A percentile compares a stretch with the other conserved stretches of the same genome.
These are phyloP conservation scores for Adansonia rubrostipa DNA, from an alignment of 441 rosid genomes.

Conservation along the genomic window DNA sequence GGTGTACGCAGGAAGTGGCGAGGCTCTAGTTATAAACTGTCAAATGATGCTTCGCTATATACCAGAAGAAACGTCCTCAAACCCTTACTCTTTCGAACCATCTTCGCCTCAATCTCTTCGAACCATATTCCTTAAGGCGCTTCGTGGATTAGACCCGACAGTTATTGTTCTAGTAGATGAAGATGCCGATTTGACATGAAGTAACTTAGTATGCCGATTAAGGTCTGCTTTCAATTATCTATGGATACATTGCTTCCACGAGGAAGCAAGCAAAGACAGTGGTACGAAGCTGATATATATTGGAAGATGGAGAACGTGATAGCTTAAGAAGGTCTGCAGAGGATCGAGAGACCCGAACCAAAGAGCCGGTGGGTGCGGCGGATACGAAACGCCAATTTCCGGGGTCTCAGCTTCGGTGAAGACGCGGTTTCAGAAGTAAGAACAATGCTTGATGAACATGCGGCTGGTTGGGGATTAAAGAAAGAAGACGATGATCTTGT, in stretches of 20 bases:
- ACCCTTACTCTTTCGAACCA: slow-evolving; percentile 32
- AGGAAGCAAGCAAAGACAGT: slow-evolving; percentile 72
- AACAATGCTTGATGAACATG: slow-evolving; percentile 83
- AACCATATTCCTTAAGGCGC: slow-evolving; percentile 54
- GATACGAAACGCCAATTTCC: slow-evolving; percentile 60
- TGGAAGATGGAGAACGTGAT: slow-evolving; percentile 90
- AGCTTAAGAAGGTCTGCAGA: slow-evolving; percentile 67
- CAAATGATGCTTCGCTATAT: background rate
- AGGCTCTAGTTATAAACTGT: background rate
- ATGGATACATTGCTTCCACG: slow-evolving; percentile 73
- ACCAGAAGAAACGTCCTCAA: background rate
- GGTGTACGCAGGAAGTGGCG: slow-evolving; percentile 35
- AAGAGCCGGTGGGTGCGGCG: slow-evolving; percentile 72
- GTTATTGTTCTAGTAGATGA: slow-evolving; percentile 74
- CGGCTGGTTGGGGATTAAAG: slow-evolving; percentile 90
- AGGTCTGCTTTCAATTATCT: slow-evolving; percentile 72
- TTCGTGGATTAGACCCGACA: slow-evolving; percentile 68
- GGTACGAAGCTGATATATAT: slow-evolving; percentile 75
- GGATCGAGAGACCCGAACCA: slow-evolving; percentile 74
- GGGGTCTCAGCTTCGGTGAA: slow-evolving; percentile 54
- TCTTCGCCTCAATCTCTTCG: slow-evolving; percentile 41
- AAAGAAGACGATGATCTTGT: slow-evolving; percentile 74
- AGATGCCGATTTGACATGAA: slow-evolving; percentile 74
- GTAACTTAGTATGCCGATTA: slow-evolving; percentile 56
- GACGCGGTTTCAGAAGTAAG: slow-evolving; percentile 61